phyloP scores from a whole-genome alignment of 1,139 yeast species.

The Nakaseomyces sp. region DNA sequence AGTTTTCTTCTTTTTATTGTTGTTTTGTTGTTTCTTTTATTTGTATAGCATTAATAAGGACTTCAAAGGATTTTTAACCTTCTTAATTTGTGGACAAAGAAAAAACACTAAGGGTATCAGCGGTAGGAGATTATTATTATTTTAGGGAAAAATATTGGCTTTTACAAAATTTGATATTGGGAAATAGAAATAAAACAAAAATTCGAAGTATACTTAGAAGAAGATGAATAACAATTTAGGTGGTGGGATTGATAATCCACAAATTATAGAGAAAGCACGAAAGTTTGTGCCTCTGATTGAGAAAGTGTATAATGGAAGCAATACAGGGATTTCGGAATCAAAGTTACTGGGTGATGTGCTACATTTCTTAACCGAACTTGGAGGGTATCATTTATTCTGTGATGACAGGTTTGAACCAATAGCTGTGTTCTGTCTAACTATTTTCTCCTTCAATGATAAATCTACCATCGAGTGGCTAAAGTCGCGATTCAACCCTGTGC shows the following conservation, averaged over 20 bases:
- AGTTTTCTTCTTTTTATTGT: too few species aligned
- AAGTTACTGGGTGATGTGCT: constrained; percentile 26
- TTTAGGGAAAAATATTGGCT: too few species aligned
- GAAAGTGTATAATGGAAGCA: constrained; percentile 24
- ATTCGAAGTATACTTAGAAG: neutral
- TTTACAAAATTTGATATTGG: too few species aligned
- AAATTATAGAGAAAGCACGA: constrained; percentile 13
- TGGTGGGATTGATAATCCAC: neutral
- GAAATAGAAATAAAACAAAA: neutral
- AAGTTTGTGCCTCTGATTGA: constrained; percentile 21
- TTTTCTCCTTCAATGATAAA: constrained; percentile 50
- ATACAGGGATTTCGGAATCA: constrained; percentile 24
- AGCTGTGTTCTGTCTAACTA: constrained; percentile 45
- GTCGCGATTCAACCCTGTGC: constrained; percentile 34
- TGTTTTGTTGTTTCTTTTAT: too few species aligned
- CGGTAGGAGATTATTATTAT: too few species aligned
- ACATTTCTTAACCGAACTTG: constrained; percentile 20
- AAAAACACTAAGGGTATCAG: too few species aligned
- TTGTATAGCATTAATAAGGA: too few species aligned
- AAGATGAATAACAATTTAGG: neutral
- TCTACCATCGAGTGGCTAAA: constrained; percentile 39
- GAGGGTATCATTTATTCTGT: constrained; percentile 47
- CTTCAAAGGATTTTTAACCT: too few species aligned
- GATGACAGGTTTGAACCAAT: constrained; percentile 41
- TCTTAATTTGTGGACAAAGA: too few species aligned